Evolutionary conservation across 495 filamentous ascomycete genomes (phyloP).

Genomic region (Lophium mytilinum): DNA sequence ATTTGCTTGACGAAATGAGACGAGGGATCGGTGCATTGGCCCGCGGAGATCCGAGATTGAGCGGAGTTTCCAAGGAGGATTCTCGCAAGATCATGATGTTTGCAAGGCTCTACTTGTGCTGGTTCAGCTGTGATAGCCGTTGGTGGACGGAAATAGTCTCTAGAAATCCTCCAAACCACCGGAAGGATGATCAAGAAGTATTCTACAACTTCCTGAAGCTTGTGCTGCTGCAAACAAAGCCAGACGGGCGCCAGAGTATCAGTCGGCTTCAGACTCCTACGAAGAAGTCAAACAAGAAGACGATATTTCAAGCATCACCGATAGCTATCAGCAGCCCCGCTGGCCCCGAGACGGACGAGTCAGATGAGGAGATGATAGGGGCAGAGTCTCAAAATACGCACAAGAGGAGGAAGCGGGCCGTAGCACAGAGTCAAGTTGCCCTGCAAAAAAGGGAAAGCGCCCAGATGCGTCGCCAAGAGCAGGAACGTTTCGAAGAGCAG

Average conservation of each 20-base stretch:
- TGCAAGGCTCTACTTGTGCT: conserved; percentile 18
- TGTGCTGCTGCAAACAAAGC: neutral
- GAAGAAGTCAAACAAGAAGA: too few species aligned
- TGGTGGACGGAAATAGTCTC: neutral
- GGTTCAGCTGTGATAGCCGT: conserved; percentile 1
- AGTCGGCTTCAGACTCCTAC: too few species aligned
- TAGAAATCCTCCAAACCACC: neutral
- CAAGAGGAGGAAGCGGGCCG: conserved; percentile 13
- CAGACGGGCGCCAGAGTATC: neutral
- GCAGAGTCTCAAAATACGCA: neutral
- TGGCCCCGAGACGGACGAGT: too few species aligned
- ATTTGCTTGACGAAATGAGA: conserved; percentile 14
- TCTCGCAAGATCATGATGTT: conserved; percentile 10
- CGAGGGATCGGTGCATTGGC: conserved; percentile 10
- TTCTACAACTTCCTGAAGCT: neutral
- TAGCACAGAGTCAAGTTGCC: conserved; percentile 5
- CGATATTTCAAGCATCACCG: too few species aligned
- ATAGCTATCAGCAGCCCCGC: too few species aligned
- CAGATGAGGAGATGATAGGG: too few species aligned
- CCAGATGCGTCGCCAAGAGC: neutral
- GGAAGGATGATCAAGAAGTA: neutral
- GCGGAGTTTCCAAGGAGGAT: conserved; percentile 5
- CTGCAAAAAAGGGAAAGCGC: neutral
- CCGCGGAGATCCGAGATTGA: conserved; percentile 2
- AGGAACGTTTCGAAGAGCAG: conserved; percentile 37